phyloP scores from a whole-genome alignment of 257 asterid genomes.

The Scutellaria baicalensis region DNA sequence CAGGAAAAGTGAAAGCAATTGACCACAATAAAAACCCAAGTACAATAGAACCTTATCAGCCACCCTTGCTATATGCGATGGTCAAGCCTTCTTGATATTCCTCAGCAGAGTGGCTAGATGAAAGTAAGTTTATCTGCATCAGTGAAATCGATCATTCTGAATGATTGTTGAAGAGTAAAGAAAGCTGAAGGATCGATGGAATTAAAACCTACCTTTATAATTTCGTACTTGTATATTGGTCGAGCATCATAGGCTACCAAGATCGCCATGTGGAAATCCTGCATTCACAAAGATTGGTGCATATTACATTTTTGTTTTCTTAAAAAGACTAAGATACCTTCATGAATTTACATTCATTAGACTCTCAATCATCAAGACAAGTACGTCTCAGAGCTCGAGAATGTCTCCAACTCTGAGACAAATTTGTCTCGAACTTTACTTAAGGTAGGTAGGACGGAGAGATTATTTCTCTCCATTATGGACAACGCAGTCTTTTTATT shows the following conservation, averaged over 20 bases:
- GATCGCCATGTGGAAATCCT: conserved; percentile 77
- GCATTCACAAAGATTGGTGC: conserved; percentile 6
- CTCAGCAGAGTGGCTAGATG: conserved; percentile 33
- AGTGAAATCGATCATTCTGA: neutral
- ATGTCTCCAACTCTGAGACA: too few relatives aligned
- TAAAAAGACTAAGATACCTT: neutral
- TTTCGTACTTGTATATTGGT: conserved; percentile 41
- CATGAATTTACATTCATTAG: neutral
- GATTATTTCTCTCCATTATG: too few relatives aligned
- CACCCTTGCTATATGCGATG: conserved; percentile 30
- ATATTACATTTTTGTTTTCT: neutral
- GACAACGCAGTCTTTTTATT: too few relatives aligned
- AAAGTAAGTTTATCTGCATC: conserved; percentile 61
- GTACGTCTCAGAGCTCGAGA: neutral
- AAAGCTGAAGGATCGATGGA: neutral
- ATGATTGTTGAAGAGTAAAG: neutral
- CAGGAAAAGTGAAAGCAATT: neutral
- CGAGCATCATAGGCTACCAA: conserved; percentile 50
- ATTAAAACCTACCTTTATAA: conserved; percentile 44
- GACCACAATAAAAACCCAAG: neutral
- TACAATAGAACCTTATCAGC: conserved; percentile 7
- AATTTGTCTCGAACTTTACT: too few relatives aligned
- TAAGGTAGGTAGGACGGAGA: too few relatives aligned
- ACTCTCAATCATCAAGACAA: too few relatives aligned
- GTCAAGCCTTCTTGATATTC: conserved; percentile 15